Evolutionary conservation across 2,329 filamentous ascomycete genomes (phyloP).

Genomic region (Pseudocercospora fijiensis): DNA sequence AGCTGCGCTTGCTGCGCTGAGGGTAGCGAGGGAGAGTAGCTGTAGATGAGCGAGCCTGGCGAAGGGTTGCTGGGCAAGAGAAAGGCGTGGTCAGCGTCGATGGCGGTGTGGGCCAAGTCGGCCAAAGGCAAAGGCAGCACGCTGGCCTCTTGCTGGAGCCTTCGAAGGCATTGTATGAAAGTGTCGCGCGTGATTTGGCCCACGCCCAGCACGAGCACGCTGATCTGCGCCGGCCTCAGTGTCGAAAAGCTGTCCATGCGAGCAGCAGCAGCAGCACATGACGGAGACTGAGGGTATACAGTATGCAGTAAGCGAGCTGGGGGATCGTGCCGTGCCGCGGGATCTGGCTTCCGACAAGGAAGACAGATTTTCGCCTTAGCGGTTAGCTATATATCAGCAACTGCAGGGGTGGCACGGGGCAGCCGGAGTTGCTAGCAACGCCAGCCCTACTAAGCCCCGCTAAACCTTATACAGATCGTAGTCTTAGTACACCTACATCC

Average conservation of each 20-base stretch:
- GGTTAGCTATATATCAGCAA: too few species aligned
- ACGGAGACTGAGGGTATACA: too few species aligned
- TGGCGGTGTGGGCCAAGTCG: conserved; percentile 17
- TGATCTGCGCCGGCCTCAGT: conserved; percentile 85
- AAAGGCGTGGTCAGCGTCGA: conserved; percentile 18
- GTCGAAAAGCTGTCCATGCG: conserved; percentile 75
- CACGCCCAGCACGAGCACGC: conserved; percentile 80
- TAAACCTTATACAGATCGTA: too few species aligned
- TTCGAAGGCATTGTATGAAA: conserved; percentile 74
- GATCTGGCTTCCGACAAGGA: background rate
- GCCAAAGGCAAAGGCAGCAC: conserved; percentile 50
- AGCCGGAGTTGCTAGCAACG: too few species aligned
- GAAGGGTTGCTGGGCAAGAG: conserved; percentile 86
- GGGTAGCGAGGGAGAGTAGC: conserved; percentile 76
- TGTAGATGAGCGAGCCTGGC: conserved; percentile 81
- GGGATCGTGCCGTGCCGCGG: background rate
- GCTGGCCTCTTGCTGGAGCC: conserved; percentile 75
- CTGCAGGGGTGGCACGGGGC: too few species aligned
- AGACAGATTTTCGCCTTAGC: background rate
- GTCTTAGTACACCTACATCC: too few species aligned
- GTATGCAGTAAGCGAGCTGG: too few species aligned
- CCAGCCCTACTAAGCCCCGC: too few species aligned
- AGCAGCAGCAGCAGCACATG: too few species aligned
- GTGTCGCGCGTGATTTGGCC: conserved; percentile 80
- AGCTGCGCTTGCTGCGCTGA: conserved; percentile 76